Base-by-base conservation (phyloP, 139 green algal species). In the Edaphochlamys debaryana region DNA sequence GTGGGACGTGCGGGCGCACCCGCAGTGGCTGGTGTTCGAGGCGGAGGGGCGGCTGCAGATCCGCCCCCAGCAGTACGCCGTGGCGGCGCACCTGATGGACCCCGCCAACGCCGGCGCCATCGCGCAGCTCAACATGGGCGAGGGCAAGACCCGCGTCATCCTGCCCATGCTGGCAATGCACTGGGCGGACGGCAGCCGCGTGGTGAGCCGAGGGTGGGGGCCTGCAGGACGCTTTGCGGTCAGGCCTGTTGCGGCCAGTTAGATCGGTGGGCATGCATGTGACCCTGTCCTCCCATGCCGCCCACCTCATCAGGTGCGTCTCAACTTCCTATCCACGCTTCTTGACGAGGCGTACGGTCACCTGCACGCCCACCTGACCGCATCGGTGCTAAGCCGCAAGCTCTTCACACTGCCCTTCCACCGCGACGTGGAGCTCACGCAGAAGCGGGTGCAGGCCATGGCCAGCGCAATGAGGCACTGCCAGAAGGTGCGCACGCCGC, bases 111-210 rank as follows among this genome's bases (percentile, higher is more conserved):
- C 71, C 0, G 88, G 88, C 27, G 30, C 66, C 32, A 79, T 87
- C 48, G 67, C 1, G 29, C 89, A 93, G 86, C 89, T 93, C 54
- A 93, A 91, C 86, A 90, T 91, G 89, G 89, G 89, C 25, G 89
- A 93, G 80, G 90, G 90, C 85, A 94, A 94, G 85, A 93, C 90
- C 45, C 82, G 90, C 23, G 85, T 94, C 79, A 94, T 94, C 70
- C 72, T 93, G 60, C 89, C 91, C 41, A 93, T 94, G 89, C 75
- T 94, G 54, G 82, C 80, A 22, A 83, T 93, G 50, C 67, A 85
- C 34, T 85, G 62, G 73, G 87, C 75, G 38, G 52, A 88, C 34
- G 79, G 74, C 64, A 74, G 48, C 22, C 58, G 50, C 19, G 56
- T 82, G 71, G 85, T 86, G 66, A 63, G 72, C 6, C 2, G 50